Percentiles rank a stretch among this genome's conserved stretches.
Evolutionary conservation across 495 filamentous ascomycete genomes (phyloP).

Genomic region (Tuber calosporum): DNA sequence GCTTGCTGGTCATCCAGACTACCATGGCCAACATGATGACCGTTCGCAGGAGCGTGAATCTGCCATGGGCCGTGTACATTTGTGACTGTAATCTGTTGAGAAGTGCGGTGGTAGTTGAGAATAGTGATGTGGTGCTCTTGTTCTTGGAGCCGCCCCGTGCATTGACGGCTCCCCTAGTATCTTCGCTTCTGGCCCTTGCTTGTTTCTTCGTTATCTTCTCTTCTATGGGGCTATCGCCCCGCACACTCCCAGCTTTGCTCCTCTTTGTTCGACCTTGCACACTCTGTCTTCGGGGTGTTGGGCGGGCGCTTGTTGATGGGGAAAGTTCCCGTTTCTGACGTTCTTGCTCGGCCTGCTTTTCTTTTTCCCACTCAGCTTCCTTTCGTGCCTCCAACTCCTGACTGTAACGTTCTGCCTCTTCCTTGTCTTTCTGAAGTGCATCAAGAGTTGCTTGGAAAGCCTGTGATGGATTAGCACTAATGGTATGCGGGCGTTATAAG

Average conservation of each 20-base stretch:
- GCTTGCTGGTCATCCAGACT: constrained; percentile 65
- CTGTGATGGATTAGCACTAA: constrained; percentile 14
- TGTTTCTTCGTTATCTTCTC: constrained; percentile 6
- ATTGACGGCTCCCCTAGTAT: constrained; percentile 4
- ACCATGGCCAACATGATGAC: constrained; percentile 78
- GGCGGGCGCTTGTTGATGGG: constrained; percentile 12
- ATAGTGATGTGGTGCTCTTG: constrained; percentile 53
- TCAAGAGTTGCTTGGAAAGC: constrained; percentile 36
- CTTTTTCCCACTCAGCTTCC: constrained; percentile 30
- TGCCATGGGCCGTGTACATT: constrained; percentile 31
- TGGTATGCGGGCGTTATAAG: background rate
- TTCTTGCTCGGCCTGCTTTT: constrained; percentile 19
- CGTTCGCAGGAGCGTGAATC: constrained; percentile 55
- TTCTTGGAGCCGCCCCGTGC: constrained; percentile 37
- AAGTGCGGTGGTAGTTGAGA: constrained; percentile 65
- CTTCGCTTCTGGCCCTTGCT: background rate
- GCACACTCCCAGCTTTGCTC: constrained; percentile 15
- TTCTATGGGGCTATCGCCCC: constrained; percentile 6
- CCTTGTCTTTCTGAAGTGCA: constrained; percentile 47
- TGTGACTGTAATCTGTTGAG: constrained; percentile 43
- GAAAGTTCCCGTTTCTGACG: constrained; percentile 12
- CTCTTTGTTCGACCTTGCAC: constrained; percentile 17
- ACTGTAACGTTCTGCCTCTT: constrained; percentile 48
- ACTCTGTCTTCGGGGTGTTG: constrained; percentile 15
- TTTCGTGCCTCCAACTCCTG: constrained; percentile 41